A percentile compares a stretch with the other conserved stretches of the same genome.
Conservation (phyloP, 176 grass and related monocot genomes). For the Urochloa ruziziensis region DNA sequence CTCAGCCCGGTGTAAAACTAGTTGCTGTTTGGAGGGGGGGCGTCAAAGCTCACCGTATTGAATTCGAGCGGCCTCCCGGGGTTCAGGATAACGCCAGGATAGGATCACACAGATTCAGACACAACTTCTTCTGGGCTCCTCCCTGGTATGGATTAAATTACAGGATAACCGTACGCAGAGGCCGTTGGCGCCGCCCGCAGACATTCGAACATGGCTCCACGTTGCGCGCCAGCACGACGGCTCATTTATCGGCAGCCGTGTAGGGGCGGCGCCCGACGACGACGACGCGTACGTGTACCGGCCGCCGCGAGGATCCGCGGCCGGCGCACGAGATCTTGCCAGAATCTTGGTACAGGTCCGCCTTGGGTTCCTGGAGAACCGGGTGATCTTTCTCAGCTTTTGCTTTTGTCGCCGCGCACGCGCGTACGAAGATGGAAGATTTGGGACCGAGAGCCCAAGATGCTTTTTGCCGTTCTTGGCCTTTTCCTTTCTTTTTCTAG, state of each 20-base stretch:
- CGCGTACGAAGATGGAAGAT: neutral
- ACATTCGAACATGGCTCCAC: neutral
- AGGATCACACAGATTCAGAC: neutral
- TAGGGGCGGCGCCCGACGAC: neutral
- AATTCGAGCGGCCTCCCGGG: neutral
- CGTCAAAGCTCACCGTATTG: neutral
- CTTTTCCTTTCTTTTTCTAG: neutral
- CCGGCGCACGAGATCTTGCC: neutral
- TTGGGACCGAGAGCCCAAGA: no score
- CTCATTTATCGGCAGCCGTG: neutral
- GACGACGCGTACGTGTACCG: neutral
- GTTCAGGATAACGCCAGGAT: neutral
- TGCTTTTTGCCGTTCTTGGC: neutral
- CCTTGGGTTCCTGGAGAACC: no score
- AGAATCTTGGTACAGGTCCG: neutral
- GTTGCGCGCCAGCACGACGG: neutral
- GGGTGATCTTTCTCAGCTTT: no score
- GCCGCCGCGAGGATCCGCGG: neutral
- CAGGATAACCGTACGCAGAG: neutral
- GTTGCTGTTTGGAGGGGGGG: no score
- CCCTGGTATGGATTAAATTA: neutral
- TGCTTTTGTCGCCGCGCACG: neutral
- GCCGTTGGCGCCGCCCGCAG: neutral
- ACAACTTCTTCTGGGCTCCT: neutral
- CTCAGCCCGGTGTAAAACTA: no score